Evolutionary conservation across 805 yeast species (phyloP), one percentile per base, ranked within the genome.

Genomic region (Zygosaccharomyces siamensis): DNA sequence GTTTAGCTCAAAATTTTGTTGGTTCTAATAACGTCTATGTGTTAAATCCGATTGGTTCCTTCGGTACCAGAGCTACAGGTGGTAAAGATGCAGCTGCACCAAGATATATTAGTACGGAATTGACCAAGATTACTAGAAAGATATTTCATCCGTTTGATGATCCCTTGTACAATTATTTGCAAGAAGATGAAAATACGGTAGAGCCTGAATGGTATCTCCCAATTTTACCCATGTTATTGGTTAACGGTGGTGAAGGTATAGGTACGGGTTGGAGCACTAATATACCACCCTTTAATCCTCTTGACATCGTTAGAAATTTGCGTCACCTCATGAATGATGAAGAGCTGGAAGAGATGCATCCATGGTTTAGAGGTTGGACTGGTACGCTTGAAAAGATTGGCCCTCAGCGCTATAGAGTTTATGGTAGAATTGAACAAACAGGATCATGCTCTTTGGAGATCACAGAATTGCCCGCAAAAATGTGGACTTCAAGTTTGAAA

Each of bases 31-130:
- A 93, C 62, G 70, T 93, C 58, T 86, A 93, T 66, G 62, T 89
- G 45, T 72, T 93, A 59, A 77, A 81, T 64, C 99, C 99, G 41
- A 86, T 85, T 65, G 99, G 99, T 75, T 84, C 89, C 30, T 93
- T 93, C 65, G 99, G 99, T 77, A 83, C 97, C 1, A 81, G 99
- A 70, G 90, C 93, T 23, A 77, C 88, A 23, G 99, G 99, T 68
- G 99, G 99, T 73, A 93, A 93, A 67, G 99, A 93, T 73, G 93
- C 90, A 12, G 86, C 98, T n/a, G 97, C 98, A 24, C 84, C 97
- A 40, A 90, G 99, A 78, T 93, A 93, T 73, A 90, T 93, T 66
- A 87, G 79, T 67, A 93, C 99, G 0, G 89, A 87, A 61, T 71
- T 93, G 55, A 80, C 79, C 47, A 81, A 83, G 30, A 74, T 93